Evolutionary conservation across 345 rosid genomes (phyloP).

Genomic region (Aquilaria sinensis): DNA sequence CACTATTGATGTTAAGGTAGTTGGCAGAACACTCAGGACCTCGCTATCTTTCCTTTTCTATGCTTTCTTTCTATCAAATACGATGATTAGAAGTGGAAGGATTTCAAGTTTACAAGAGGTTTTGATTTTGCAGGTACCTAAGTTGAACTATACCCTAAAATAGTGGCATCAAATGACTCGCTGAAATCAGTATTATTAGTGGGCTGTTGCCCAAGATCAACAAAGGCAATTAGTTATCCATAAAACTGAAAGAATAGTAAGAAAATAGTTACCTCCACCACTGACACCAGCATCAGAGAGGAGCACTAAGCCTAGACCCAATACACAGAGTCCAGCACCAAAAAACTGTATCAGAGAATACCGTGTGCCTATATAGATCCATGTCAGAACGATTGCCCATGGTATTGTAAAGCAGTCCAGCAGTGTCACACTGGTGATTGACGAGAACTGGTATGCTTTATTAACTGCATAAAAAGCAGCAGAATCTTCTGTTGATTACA

Average conservation of each 20-base stretch:
- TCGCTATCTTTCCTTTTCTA: not conserved
- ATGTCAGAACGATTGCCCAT: constrained; percentile 50
- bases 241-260: not conserved
- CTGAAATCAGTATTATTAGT: too few species aligned
- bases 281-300: constrained; percentile 52
- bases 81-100: too few species aligned
- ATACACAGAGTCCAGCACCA: constrained; percentile 45
- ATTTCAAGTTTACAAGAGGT: too few species aligned
- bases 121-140: too few species aligned
- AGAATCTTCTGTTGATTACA: not conserved
- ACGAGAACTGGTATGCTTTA: constrained; percentile 57
- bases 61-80: too few species aligned
- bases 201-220: too few species aligned
- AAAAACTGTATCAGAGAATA: constrained; percentile 45
- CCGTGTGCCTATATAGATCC: constrained; percentile 43
- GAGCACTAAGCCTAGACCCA: constrained; percentile 54
- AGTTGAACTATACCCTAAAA: too few species aligned
- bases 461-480: constrained; percentile 36
- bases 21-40: not conserved
- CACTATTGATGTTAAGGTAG: too few species aligned
- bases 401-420: constrained; percentile 49
- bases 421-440: constrained; percentile 55
- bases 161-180: too few species aligned
- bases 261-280: constrained; percentile 41
- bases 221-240: too few species aligned